These are phyloP conservation scores for Lentithecium fluviatile DNA, from an alignment of 495 filamentous ascomycete species.

Conservation along the genomic window DNA sequence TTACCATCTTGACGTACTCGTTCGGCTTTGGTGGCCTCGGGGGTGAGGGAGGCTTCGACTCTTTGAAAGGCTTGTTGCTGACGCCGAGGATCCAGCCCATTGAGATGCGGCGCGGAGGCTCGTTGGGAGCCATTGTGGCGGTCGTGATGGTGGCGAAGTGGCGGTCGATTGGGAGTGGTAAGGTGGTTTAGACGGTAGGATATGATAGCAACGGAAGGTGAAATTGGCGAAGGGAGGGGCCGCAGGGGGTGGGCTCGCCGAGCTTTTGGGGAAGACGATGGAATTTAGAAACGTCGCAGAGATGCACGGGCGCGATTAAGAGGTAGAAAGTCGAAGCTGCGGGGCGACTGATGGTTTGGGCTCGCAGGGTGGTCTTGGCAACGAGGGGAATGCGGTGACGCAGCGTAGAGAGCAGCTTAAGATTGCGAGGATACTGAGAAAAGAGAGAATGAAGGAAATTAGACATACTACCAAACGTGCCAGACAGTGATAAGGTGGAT, in stretches of 20 bases:
- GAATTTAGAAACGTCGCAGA: background rate
- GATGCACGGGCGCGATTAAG: background rate
- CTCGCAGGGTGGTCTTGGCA: slow-evolving; percentile 11
- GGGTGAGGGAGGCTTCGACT: slow-evolving; percentile 1
- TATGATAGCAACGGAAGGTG: no score
- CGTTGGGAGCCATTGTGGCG: background rate
- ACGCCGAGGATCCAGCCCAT: slow-evolving; percentile 17
- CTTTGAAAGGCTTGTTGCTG: slow-evolving; percentile 11
- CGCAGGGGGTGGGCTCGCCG: background rate
- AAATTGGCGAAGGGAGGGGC: background rate
- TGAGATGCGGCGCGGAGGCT: slow-evolving; percentile 3
- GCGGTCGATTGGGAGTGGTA: background rate
- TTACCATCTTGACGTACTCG: background rate
- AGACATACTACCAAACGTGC: no score
- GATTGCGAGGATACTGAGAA: background rate
- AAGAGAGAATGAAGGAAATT: background rate
- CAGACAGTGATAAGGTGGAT: no score
- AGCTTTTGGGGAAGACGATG: background rate
- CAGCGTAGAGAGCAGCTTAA: background rate
- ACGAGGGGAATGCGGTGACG: background rate
- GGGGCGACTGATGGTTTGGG: background rate
- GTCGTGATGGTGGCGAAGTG: background rate
- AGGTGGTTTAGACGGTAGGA: background rate
- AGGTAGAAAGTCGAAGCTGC: no score
- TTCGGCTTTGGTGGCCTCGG: background rate